phyloP scores from a whole-genome alignment of 371 early-diverging fungal species.

The Nosema muscidifuracis region DNA sequence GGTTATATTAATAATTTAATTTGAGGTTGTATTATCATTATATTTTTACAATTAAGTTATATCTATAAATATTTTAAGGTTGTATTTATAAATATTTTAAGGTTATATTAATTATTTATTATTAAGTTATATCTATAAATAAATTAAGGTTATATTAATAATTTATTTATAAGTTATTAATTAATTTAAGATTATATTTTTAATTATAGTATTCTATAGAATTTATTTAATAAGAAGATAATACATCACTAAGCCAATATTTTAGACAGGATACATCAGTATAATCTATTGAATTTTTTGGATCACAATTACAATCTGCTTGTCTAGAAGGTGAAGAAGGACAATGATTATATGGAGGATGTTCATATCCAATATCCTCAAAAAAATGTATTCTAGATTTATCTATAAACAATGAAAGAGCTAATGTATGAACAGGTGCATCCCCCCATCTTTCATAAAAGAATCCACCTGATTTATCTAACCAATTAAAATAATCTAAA shows the following conservation, averaged over 20 bases:
- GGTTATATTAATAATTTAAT: too few relatives aligned
- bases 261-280: conserved; percentile 47
- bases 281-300: conserved; percentile 48
- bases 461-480: conserved; percentile 78
- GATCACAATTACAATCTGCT: conserved; percentile 54
- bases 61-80: too few relatives aligned
- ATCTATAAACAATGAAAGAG: conserved; percentile 67
- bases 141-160: too few relatives aligned
- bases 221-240: background rate
- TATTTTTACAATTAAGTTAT: too few relatives aligned
- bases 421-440: conserved; percentile 82
- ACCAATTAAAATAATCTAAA: conserved; percentile 69
- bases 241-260: conserved; percentile 35
- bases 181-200: too few relatives aligned
- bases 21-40: too few relatives aligned
- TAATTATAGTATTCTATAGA: too few relatives aligned
- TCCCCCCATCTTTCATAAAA: conserved; percentile 89
- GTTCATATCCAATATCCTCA: conserved; percentile 66
- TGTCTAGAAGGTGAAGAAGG: conserved; percentile 49
- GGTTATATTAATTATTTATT: too few relatives aligned
- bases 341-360: conserved; percentile 62
- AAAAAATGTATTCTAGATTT: conserved; percentile 75
- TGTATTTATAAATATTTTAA: too few relatives aligned
- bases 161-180: too few relatives aligned
- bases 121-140: too few relatives aligned